Conservation (phyloP, 2,329 filamentous ascomycete species). For the Ilyonectria mors-panacis region DNA sequence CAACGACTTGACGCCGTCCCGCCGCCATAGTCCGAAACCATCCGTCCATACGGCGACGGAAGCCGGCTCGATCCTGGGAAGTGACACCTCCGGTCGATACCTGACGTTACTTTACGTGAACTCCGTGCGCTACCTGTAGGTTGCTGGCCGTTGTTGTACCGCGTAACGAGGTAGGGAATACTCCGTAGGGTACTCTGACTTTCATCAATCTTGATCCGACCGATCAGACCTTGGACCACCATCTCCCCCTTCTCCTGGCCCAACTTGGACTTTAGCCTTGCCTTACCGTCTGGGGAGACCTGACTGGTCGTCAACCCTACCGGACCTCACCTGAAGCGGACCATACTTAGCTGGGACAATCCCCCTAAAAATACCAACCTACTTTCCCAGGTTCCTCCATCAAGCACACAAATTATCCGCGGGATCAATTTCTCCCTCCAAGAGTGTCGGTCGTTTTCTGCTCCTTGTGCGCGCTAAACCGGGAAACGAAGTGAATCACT, state of each 20-base stretch:
- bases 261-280: conserved; percentile 37
- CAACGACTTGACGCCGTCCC: conserved; percentile 7
- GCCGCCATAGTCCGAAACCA: conserved; percentile 1
- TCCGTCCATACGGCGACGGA: conserved; percentile 2
- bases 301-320: conserved; percentile 40
- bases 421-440: conserved; percentile 22
- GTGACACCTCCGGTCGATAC: background rate
- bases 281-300: conserved; percentile 44
- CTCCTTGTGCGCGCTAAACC: conserved; percentile 20
- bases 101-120: conserved; percentile 5
- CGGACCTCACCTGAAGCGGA: conserved; percentile 49
- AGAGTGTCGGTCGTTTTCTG: conserved; percentile 4
- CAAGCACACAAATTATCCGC: conserved; percentile 18
- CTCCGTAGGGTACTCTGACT: conserved; percentile 1
- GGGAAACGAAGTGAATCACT: conserved; percentile 12
- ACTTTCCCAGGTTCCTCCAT: conserved; percentile 29
- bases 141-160: background rate
- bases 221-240: conserved; percentile 16
- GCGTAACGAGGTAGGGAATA: conserved; percentile 5
- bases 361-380: conserved; percentile 35
- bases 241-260: conserved; percentile 14
- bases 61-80: background rate
- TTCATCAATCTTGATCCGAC: conserved; percentile 25
- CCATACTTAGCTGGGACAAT: conserved; percentile 38
- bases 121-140: background rate